phyloP scores from a whole-genome alignment of 75 land plant genomes.

The Picea sitchensis region DNA sequence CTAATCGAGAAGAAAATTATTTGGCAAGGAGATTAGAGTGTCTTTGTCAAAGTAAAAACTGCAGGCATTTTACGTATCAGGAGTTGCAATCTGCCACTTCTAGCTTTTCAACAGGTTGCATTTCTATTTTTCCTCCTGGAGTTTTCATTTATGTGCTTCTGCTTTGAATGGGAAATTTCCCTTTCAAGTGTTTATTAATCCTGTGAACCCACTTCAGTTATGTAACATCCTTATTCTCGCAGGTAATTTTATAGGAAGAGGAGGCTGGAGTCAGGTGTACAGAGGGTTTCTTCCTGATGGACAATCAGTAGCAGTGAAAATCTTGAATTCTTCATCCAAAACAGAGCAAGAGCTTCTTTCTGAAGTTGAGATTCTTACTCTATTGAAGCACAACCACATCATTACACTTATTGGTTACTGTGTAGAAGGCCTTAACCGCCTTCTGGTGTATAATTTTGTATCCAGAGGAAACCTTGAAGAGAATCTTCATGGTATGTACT shows the following conservation, averaged over 20 bases:
- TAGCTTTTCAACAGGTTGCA: conserved; percentile 62
- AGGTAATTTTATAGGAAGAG: conserved; percentile 87
- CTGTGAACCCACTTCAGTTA: background rate
- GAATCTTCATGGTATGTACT: conserved; percentile 71
- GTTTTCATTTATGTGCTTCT: background rate
- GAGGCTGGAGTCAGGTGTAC: conserved; percentile 63
- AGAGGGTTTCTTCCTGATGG: conserved; percentile 42
- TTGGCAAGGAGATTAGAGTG: conserved; percentile 50
- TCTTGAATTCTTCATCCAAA: conserved; percentile 46
- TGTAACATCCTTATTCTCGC: conserved; percentile 10
- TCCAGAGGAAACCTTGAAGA: conserved; percentile 88
- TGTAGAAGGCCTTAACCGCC: conserved; percentile 38
- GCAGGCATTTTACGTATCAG: conserved; percentile 51
- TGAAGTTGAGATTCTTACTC: conserved; percentile 54
- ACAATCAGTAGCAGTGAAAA: conserved; percentile 48
- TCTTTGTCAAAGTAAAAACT: conserved; percentile 55
- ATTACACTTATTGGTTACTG: conserved; percentile 59
- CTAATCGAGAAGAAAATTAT: background rate
- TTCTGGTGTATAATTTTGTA: conserved; percentile 81
- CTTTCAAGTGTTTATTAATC: background rate
- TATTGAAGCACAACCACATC: conserved; percentile 37
- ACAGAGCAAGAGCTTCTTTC: conserved; percentile 41
- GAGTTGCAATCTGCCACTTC: conserved; percentile 73
- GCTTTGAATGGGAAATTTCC: background rate
- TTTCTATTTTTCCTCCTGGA: background rate